Percentiles rank a stretch among this genome's conserved stretches.
Conservation (phyloP, 257 asterid species). For the Echium plantagineum region DNA sequence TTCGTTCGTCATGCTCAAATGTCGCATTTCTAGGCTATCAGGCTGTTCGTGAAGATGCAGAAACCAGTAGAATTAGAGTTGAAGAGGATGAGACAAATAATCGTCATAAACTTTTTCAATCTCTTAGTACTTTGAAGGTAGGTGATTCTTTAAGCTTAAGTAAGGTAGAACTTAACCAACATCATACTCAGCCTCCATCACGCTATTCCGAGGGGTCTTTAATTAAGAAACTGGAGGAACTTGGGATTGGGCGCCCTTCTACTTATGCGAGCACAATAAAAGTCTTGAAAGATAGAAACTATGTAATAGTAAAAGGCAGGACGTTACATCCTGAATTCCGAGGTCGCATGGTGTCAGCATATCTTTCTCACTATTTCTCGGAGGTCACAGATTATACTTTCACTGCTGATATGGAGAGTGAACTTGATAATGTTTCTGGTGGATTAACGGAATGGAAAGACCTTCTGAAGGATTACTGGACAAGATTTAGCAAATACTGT, state of each 20-base stretch:
- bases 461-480: conserved; percentile 87
- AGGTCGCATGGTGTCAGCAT: conserved; percentile 95
- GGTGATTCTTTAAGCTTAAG: conserved; percentile 44
- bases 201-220: conserved; percentile 77
- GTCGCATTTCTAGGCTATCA: conserved; percentile 58
- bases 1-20: conserved; percentile 61
- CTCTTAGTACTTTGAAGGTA: conserved; percentile 42
- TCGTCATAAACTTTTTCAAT: conserved; percentile 28
- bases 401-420: conserved; percentile 97
- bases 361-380: conserved; percentile 67
- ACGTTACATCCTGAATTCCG: conserved; percentile 75
- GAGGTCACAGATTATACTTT: conserved; percentile 91
- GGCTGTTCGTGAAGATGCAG: conserved; percentile 58
- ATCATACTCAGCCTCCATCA: conserved; percentile 67
- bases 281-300: conserved; percentile 80
- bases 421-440: conserved; percentile 90
- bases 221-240: conserved; percentile 86
- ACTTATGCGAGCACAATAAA: conserved; percentile 82
- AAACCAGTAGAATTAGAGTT: conserved; percentile 23
- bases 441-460: conserved; percentile 97
- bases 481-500: conserved; percentile 79
- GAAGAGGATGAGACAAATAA: conserved; percentile 30
- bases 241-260: conserved; percentile 98
- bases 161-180: conserved; percentile 49
- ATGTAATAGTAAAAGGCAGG: conserved; percentile 50